Percentiles rank a stretch among this genome's conserved stretches.
Evolutionary conservation across 2,329 filamentous ascomycete genomes (phyloP).

Genomic region (Biscogniauxia marginata): DNA sequence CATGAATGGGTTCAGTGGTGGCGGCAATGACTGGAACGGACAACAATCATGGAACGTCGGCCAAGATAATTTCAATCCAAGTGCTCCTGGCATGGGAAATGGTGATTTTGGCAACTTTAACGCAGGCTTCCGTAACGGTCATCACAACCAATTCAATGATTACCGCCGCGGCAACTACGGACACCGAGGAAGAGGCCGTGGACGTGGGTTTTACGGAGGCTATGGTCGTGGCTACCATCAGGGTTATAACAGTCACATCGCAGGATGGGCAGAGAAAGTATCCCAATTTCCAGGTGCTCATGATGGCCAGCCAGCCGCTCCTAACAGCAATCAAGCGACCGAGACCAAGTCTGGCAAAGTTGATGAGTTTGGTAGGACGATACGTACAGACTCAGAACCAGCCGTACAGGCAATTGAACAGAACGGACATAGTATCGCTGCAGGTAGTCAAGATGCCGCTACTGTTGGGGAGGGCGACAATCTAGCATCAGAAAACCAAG

Average conservation of each 20-base stretch:
- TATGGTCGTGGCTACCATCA: conserved; percentile 56
- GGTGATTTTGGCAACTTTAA: conserved; percentile 80
- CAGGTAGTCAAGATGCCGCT: conserved; percentile 23
- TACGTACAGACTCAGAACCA: conserved; percentile 27
- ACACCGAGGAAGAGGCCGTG: conserved; percentile 65
- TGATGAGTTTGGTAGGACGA: conserved; percentile 41
- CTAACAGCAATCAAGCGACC: conserved; percentile 21
- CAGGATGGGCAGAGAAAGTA: conserved; percentile 27
- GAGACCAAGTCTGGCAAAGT: conserved; percentile 30
- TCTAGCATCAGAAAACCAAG: conserved; percentile 23
- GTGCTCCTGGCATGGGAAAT: conserved; percentile 76
- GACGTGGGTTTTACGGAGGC: conserved; percentile 51
- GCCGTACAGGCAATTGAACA: conserved; percentile 24
- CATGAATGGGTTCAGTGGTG: conserved; percentile 67
- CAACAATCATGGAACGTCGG: conserved; percentile 80
- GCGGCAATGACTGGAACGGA: conserved; percentile 76
- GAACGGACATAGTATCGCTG: conserved; percentile 17
- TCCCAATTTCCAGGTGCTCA: conserved; percentile 19
- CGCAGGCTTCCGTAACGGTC: conserved; percentile 73
- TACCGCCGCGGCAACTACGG: conserved; percentile 69
- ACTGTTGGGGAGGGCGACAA: conserved; percentile 19
- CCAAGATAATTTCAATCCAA: conserved; percentile 89
- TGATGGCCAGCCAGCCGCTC: conserved; percentile 19
- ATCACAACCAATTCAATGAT: conserved; percentile 75
- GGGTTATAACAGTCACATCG: conserved; percentile 37